Conservation (phyloP, 306 rosid genomes). For the Rosa persica region DNA sequence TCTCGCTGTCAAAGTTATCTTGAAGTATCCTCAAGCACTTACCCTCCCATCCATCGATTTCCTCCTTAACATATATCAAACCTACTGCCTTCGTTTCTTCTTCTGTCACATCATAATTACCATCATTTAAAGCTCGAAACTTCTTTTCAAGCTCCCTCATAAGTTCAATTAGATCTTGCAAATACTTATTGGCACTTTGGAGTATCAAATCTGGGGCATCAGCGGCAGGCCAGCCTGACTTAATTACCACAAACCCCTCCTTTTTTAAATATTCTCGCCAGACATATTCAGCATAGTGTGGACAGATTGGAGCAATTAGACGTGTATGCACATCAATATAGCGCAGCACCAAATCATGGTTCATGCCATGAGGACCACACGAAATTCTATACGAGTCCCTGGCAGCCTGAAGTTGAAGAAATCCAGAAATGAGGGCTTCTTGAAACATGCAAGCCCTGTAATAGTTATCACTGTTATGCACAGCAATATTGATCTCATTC, state of each 20-base stretch:
- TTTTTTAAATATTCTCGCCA: slow-evolving; percentile 81
- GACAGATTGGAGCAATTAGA: slow-evolving; percentile 82
- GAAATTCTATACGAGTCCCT: slow-evolving; percentile 89
- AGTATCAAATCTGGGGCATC: slow-evolving; percentile 67
- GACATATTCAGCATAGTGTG: slow-evolving; percentile 81
- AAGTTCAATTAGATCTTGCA: slow-evolving; percentile 75
- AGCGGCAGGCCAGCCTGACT: slow-evolving; percentile 84
- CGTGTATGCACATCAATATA: slow-evolving; percentile 97
- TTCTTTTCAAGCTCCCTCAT: slow-evolving; percentile 83
- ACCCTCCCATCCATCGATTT: slow-evolving; percentile 82
- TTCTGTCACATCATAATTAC: slow-evolving; percentile 31
- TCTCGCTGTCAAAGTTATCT: slow-evolving; percentile 44
- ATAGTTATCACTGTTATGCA: slow-evolving; percentile 63
- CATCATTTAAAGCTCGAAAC: slow-evolving; percentile 38
- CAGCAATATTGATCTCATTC: slow-evolving; percentile 82
- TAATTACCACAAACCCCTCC: slow-evolving; percentile 69
- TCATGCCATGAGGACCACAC: slow-evolving; percentile 71
- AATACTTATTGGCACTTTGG: slow-evolving; percentile 76
- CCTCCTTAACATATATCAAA: slow-evolving; percentile 75
- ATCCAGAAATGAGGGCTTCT: slow-evolving; percentile 87
- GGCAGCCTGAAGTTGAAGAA: slow-evolving; percentile 84
- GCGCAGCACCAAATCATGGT: slow-evolving; percentile 70
- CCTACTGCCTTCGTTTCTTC: slow-evolving; percentile 54
- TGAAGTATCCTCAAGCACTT: slow-evolving; percentile 71
- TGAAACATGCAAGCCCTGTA: slow-evolving; percentile 73